Percentiles rank a stretch among this genome's conserved stretches.
phyloP scores from a whole-genome alignment of 2,329 filamentous ascomycete species.

The Geosmithia flava region DNA sequence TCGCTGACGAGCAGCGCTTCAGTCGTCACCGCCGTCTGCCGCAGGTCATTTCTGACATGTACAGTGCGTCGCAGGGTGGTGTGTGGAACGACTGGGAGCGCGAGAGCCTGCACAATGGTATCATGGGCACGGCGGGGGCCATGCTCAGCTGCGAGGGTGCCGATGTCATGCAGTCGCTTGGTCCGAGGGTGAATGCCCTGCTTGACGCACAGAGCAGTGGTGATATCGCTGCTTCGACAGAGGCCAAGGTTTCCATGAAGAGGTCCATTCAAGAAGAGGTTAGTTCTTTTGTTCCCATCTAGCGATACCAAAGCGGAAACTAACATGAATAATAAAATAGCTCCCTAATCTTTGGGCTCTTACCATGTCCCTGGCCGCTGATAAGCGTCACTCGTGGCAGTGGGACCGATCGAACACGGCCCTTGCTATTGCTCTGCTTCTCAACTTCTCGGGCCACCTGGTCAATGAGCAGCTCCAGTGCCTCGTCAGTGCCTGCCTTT shows the following conservation, averaged over 20 bases:
- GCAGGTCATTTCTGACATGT: constrained; percentile 9
- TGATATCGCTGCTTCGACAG: constrained; percentile 2
- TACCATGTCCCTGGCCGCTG: constrained; percentile 9
- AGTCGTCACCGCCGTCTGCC: constrained; percentile 13
- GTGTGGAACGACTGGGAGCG: constrained; percentile 7
- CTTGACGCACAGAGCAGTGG: constrained; percentile 6
- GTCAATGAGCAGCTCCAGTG: constrained; percentile 11
- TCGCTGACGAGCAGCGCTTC: constrained; percentile 12
- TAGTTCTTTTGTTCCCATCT: not conserved
- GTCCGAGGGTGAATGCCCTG: constrained; percentile 3
- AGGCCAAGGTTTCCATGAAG: constrained; percentile 8
- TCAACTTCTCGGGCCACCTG: constrained; percentile 11
- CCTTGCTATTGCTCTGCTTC: constrained; percentile 11
- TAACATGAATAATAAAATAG: not conserved
- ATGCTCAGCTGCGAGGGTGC: constrained; percentile 5
- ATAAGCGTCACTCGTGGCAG: constrained; percentile 6
- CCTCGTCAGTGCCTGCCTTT: constrained; percentile 11
- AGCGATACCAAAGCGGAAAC: not conserved
- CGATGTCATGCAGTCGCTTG: not conserved
- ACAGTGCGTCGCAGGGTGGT: not conserved
- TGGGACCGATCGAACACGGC: constrained; percentile 11
- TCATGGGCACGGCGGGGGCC: constrained; percentile 5
- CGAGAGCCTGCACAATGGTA: constrained; percentile 5
- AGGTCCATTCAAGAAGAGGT: constrained; percentile 11
- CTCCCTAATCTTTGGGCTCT: constrained; percentile 14